Base-by-base conservation (phyloP, 495 filamentous ascomycete species). In the Apodospora peruviana region DNA sequence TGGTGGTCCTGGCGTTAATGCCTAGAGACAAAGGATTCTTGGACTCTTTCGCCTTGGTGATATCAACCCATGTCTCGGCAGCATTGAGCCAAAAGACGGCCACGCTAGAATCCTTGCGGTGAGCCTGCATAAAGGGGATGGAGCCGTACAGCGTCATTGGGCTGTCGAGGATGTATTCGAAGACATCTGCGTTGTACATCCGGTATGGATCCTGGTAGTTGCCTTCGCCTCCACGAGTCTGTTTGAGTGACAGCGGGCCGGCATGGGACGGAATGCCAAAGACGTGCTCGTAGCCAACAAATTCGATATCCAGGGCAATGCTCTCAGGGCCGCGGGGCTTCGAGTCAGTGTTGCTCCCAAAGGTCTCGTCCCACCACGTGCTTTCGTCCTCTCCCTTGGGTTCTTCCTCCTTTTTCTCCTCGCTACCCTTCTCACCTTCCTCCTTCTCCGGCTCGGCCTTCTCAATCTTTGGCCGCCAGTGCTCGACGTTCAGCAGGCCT, bases 11-110 rank as follows among this genome's bases (percentile, higher is more conserved):
- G 12, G 78, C 70, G 39, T 75, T 74, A 45, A 79, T 72, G 10
- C 89, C 87, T 40, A 96, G 75, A 23, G 82, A 75, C 22, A 94
- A 74, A 1, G 88, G 88, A 56, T 95, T 97, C 50, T 73, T 76
- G 23, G 81, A 76, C 24, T 77, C 75, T 57, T 85, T 88, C n/a
- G 74, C 64, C 68, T 96, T 97, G 59, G 85, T 80, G 52, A 98
- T 85, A 66, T 98, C 93, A 44, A 98, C 71, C 93, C 93, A 98
- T 3, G 91, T 97, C 68, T 98, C 93, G 2, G 93, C 93, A 36
- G 89, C 88, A 64, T 96, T 97, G 42, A 98, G 77, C 93, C 93
- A 98, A 68, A 98, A 95, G n/a, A 98, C 86, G 45, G 90, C 94
- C 42, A 96, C 90, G 7, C 90, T 93, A 1, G 91, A 96, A 58